Conservation (phyloP, 441 rosid species). For the Erodium texanum region DNA sequence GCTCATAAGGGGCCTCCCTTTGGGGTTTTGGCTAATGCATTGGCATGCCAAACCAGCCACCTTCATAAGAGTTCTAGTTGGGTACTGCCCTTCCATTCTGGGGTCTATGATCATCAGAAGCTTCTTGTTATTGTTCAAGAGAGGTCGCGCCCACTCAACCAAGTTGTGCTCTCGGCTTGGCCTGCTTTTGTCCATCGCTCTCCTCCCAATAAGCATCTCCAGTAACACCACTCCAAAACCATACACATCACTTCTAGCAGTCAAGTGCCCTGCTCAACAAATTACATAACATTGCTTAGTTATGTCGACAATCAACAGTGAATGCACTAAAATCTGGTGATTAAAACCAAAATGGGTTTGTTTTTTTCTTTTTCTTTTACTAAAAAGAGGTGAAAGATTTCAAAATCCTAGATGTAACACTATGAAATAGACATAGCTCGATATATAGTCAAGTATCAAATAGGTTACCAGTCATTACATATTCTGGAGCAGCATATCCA, state of each 20-base stretch:
- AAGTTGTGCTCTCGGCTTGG: conserved; percentile 89
- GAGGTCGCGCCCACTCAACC: conserved; percentile 95
- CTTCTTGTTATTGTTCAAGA: conserved; percentile 80
- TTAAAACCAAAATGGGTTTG: not conserved
- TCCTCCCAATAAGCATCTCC: conserved; percentile 91
- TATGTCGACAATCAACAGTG: not conserved
- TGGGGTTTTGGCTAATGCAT: conserved; percentile 94
- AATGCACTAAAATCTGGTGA: not conserved
- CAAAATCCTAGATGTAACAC: not conserved
- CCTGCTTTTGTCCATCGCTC: conserved; percentile 88
- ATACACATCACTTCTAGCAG: conserved; percentile 91
- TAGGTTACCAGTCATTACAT: conserved; percentile 87
- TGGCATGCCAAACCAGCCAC: conserved; percentile 70
- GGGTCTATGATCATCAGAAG: conserved; percentile 79
- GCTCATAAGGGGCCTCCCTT: conserved; percentile 87
- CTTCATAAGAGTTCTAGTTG: conserved; percentile 48
- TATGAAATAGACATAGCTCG: conserved; percentile 3
- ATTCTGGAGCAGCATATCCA: conserved; percentile 75
- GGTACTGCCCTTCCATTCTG: conserved; percentile 87
- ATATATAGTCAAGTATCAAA: not conserved
- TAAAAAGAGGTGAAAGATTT: conserved; percentile 7
- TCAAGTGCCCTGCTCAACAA: conserved; percentile 64
- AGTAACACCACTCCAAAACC: conserved; percentile 92
- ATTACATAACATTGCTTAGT: conserved; percentile 14
- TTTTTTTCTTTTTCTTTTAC: no score